These are phyloP conservation scores for Neobulgaria alba DNA, from an alignment of 2,329 filamentous ascomycete genomes.

Conservation along the genomic window DNA sequence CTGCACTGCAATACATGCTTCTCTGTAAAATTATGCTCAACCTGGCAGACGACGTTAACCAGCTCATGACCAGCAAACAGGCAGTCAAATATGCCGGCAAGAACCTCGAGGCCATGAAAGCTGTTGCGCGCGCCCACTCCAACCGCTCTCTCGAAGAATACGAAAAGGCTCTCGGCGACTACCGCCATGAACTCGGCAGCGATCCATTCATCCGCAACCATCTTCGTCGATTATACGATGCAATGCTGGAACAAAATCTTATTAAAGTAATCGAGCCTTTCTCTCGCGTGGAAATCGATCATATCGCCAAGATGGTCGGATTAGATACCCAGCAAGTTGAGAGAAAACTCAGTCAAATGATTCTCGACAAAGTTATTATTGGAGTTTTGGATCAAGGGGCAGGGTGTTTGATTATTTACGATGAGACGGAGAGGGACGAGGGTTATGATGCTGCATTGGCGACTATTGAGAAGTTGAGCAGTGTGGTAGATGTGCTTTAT, in stretches of 20 bases:
- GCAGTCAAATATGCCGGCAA: slow-evolving; percentile 93
- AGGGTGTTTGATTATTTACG: slow-evolving; percentile 94
- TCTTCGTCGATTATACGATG: slow-evolving; percentile 89
- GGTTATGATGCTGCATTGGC: slow-evolving; percentile 89
- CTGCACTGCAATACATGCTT: slow-evolving; percentile 97
- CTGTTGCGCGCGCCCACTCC: slow-evolving; percentile 87
- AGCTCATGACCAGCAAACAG: slow-evolving; percentile 91
- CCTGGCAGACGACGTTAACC: slow-evolving; percentile 89
- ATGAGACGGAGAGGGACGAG: slow-evolving; percentile 88
- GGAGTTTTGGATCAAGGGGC: slow-evolving; percentile 94
- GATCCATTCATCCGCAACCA: slow-evolving; percentile 97
- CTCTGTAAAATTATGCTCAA: slow-evolving; percentile 99
- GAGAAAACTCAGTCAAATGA: slow-evolving; percentile 98
- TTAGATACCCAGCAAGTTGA: slow-evolving; percentile 95
- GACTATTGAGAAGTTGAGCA: slow-evolving; percentile 95
- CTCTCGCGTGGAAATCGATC: slow-evolving; percentile 90
- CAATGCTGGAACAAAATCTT: slow-evolving; percentile 98
- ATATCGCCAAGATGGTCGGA: slow-evolving; percentile 96
- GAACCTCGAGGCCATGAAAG: slow-evolving; percentile 98
- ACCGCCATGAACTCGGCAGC: slow-evolving; percentile 86
- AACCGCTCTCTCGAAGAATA: slow-evolving; percentile 97
- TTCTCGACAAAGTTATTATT: slow-evolving; percentile 96
- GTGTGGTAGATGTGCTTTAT: slow-evolving; percentile 94
- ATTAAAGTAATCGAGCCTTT: slow-evolving; percentile 99
- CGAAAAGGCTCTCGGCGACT: slow-evolving; percentile 81